Evolutionary conservation across 2,329 filamentous ascomycete species (phyloP), one percentile per base, ranked within the genome.

Genomic region (Calonectria pauciramosa): DNA sequence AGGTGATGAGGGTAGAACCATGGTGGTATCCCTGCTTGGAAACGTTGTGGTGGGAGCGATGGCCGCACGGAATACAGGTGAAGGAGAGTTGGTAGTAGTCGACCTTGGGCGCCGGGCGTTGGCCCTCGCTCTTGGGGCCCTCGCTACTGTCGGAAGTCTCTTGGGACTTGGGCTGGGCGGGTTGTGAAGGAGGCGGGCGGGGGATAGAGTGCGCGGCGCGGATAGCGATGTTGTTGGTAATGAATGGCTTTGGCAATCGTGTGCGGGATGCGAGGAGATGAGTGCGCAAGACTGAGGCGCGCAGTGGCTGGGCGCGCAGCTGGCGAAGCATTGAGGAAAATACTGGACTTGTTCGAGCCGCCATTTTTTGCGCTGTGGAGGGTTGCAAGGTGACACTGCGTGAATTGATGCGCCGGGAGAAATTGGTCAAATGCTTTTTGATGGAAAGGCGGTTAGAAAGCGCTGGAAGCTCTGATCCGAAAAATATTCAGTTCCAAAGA

Each of bases 21-120:
- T 93, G 90, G 85, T 99, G 96, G 84, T 99, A 99, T 38, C 95
- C 97, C 83, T 99, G 97, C 85, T 99, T 98, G 36, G 95, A 95
- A 80, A 99, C 89, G 66, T 91, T 91, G 86, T 99, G 97, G 16
- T 92, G 90, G n/a, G 95, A 97, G 72, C 96, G 93, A 44, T 91
- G 87, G 59, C 90, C 88, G 86, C 97, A 99, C 38, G 95, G 95
- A 73, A 94, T 93, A 90, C 97, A 99, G 79, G 97, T 99, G 84
- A 99, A 98, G 65, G 93, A 94, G 77, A 99, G 90, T 79, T 95
- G 90, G 86, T 99, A 99, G 72, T 94, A 92, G 1, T 95, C 95
- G 79, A 92, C 83, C 32, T 83, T 84, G 44, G 76, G 68, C 30
- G 83, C 79, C 18, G 81, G 83, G 6, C 83, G 78, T 65, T 79